Percentiles rank a stretch among this genome's conserved stretches.
Evolutionary conservation across 768 basidiomycete species (phyloP).

Genomic region (Clitopilus hobsonii): DNA sequence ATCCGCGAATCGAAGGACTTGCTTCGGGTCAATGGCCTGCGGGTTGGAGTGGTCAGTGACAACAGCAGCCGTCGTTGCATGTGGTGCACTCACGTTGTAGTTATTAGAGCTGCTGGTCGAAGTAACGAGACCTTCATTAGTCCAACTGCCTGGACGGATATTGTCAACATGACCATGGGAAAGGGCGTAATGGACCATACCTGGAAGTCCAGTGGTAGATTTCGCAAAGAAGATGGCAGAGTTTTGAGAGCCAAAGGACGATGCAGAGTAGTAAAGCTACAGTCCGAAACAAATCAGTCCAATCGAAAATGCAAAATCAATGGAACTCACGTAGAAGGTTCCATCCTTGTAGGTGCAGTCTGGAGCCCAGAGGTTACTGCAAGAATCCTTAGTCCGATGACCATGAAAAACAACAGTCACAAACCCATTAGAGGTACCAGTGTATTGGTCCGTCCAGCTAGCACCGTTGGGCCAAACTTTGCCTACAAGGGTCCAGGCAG

Average conservation of each 20-base stretch:
- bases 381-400: background rate
- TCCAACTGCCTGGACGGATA: conserved; percentile 29
- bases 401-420: conserved; percentile 2
- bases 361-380: conserved; percentile 34
- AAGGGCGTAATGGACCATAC: conserved; percentile 13
- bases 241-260: conserved; percentile 51
- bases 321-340: conserved; percentile 20
- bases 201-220: conserved; percentile 42
- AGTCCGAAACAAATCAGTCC: too few species aligned
- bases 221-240: conserved; percentile 53
- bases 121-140: conserved; percentile 43
- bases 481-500: conserved; percentile 39
- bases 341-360: conserved; percentile 29
- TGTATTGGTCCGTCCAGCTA: conserved; percentile 44
- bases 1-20: conserved; percentile 8
- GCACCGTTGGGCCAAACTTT: conserved; percentile 47
- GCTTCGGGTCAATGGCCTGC: conserved; percentile 54
- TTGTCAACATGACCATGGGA: background rate
- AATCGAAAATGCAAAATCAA: too few species aligned
- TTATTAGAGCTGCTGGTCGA: conserved; percentile 31
- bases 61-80: background rate
- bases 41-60: background rate
- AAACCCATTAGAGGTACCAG: conserved; percentile 42
- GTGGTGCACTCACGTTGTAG: conserved; percentile 38
- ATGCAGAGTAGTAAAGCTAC: conserved; percentile 53